These are phyloP conservation scores for Phytophthora quininea DNA, from an alignment of 352 stramenopile genomes.

Conservation along the genomic window DNA sequence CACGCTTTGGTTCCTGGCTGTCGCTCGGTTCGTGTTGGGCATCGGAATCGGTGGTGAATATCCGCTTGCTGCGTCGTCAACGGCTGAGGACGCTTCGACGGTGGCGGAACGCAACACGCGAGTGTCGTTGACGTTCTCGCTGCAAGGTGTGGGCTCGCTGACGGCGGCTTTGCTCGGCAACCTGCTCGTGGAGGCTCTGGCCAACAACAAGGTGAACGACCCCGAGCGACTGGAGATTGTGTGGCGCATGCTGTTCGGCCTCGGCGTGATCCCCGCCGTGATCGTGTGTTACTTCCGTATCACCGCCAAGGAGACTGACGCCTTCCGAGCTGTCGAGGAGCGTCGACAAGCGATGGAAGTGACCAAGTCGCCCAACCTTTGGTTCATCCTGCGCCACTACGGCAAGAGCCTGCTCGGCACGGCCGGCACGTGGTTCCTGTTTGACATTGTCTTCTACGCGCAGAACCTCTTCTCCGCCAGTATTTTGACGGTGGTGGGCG, in stretches of 20 bases:
- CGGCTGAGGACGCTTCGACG: slow-evolving; percentile 50
- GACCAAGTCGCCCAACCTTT: slow-evolving; percentile 4
- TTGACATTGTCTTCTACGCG: slow-evolving; percentile 76
- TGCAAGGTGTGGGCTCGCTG: slow-evolving; percentile 57
- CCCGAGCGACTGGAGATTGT: slow-evolving; percentile 49
- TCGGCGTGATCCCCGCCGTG: slow-evolving; percentile 47
- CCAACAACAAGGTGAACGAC: slow-evolving; percentile 32
- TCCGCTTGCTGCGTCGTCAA: slow-evolving; percentile 47
- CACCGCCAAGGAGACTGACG: slow-evolving; percentile 51
- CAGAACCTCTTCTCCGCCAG: slow-evolving; percentile 65
- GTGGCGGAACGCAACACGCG: slow-evolving; percentile 44
- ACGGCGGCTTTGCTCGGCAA: slow-evolving; percentile 57
- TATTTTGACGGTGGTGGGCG: slow-evolving; percentile 52
- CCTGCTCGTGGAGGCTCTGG: slow-evolving; percentile 44
- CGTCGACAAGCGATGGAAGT: slow-evolving; percentile 4
- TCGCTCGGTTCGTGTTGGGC: slow-evolving; percentile 49
- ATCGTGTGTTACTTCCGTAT: slow-evolving; percentile 59
- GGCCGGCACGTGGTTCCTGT: slow-evolving; percentile 73
- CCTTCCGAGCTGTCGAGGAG: slow-evolving; percentile 33
- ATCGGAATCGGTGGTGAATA: slow-evolving; percentile 52
- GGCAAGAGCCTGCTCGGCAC: slow-evolving; percentile 46
- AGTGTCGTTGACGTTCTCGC: slow-evolving; percentile 59
- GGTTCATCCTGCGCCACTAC: slow-evolving; percentile 46
- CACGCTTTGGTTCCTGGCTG: slow-evolving; percentile 59
- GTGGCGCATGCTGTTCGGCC: slow-evolving; percentile 54